Percentiles rank a stretch among this genome's conserved stretches.
These are phyloP conservation scores for Fistulinella prunicolor DNA, from an alignment of 768 basidiomycete species.

Conservation along the genomic window DNA sequence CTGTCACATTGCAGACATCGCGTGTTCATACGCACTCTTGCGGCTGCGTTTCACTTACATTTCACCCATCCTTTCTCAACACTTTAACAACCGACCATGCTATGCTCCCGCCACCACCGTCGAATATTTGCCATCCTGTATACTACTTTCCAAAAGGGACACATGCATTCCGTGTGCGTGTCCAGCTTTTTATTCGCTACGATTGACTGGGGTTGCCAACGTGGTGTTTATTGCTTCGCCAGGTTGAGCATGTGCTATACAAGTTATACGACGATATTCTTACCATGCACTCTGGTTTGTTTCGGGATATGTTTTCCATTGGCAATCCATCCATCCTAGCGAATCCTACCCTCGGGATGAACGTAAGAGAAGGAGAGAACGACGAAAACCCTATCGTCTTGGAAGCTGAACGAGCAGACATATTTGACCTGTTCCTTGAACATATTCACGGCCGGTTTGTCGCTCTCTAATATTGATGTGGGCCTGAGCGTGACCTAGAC, in stretches of 20 bases:
- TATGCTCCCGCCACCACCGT: no score
- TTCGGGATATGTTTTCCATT: neutral
- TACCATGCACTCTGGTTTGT: neutral
- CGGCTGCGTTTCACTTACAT: no score
- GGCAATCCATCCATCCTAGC: neutral
- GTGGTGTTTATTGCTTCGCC: no score
- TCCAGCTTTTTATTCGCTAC: neutral
- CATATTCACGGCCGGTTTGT: neutral
- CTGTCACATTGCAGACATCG: no score
- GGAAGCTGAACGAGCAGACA: neutral
- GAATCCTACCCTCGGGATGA: no score
- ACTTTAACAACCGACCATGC: no score
- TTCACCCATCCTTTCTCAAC: no score
- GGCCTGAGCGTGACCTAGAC: no score
- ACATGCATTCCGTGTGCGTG: neutral
- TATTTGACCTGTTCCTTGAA: neutral
- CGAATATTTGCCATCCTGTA: neutral
- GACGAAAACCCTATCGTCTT: neutral
- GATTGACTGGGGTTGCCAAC: no score
- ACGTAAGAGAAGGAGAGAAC: neutral
- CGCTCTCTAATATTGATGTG: neutral
- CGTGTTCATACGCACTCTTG: no score
- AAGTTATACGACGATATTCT: neutral
- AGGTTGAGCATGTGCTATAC: conserved; percentile 1
- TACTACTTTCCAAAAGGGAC: neutral